Base-by-base conservation (phyloP, 768 basidiomycete species). In the Lactifluus pinguis region DNA sequence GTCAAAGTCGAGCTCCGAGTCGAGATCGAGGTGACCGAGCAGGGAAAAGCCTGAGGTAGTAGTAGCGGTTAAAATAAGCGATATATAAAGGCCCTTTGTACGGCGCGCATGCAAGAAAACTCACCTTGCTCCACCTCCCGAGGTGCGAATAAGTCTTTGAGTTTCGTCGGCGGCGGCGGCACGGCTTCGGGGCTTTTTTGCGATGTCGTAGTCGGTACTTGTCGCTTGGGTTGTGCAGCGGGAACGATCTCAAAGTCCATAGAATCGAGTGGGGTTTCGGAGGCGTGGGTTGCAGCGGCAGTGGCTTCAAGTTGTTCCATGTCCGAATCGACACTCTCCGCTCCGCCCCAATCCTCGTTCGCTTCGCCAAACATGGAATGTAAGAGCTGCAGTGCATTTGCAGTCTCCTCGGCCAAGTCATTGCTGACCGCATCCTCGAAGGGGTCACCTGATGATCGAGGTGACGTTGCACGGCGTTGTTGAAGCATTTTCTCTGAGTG, bases 71-170 rank as follows among this genome's bases (percentile, higher is more conserved):
- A 25, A 25, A 25, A 2, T 25, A 25, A 25, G 25, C 25, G 25
- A 25, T 25, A 25, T 64, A 45, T 38, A n/a, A 25, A 25, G 25
- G 25, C 25, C 25, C 1, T 13, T 32, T n/a, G n/a, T n/a, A n/a
- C n/a, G n/a, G n/a, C n/a, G n/a, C n/a, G n/a, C 38, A 38, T 3
- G 51, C 25, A 51, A 14, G 17, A 58, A 8, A 0, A 69, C 75
- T n/a, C 65, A 85, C 87, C 80, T 68, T 85, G 80, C 59, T 84
- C 83, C 25, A 25, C 25, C 64, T 84, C 83, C 21, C 76, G 77
- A 0, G 87, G 86, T 17, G 83, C 83, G 65, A 92, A 91, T 6
- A 92, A 74, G 64, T 88, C 85, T 67, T 88, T 88, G 21, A 92
- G 76, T 34, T 76, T 8, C n/a, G 67, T 45, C 6, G 62, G 21